phyloP scores from a whole-genome alignment of 345 rosid species.

The Populus deltoides region DNA sequence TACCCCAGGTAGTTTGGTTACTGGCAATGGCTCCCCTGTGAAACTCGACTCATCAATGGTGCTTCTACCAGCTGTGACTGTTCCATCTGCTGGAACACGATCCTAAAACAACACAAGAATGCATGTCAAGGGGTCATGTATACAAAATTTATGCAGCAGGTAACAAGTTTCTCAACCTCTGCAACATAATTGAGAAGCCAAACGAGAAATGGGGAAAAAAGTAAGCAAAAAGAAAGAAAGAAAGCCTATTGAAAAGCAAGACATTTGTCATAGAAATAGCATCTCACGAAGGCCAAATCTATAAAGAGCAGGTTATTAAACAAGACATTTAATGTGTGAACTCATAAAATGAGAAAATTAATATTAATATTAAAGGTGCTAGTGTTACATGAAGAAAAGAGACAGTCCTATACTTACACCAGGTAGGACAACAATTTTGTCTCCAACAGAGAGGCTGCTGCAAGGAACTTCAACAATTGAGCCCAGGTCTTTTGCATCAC shows the following conservation, averaged over 20 bases:
- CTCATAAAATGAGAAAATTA: conserved; percentile 12
- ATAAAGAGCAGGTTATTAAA: not conserved
- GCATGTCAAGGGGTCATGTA: conserved; percentile 7
- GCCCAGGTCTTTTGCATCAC: conserved; percentile 32
- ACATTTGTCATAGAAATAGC: not conserved
- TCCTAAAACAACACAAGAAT: conserved; percentile 50
- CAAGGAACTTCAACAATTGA: conserved; percentile 85
- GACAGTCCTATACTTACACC: conserved; percentile 64
- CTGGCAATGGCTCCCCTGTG: conserved; percentile 97
- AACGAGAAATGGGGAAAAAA: not conserved
- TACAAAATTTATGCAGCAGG: not conserved
- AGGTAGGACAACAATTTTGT: conserved; percentile 77
- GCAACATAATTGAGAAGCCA: not conserved
- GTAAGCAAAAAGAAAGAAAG: too few relatives aligned
- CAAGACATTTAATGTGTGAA: not conserved
- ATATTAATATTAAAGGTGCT: conserved; percentile 5
- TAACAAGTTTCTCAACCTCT: conserved; percentile 1
- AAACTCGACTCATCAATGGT: conserved; percentile 90
- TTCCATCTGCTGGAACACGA: conserved; percentile 90
- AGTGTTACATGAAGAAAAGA: conserved; percentile 14
- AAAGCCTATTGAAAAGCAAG: not conserved
- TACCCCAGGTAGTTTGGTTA: conserved; percentile 89
- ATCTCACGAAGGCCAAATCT: not conserved
- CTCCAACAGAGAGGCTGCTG: conserved; percentile 78
- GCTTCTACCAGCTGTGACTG: conserved; percentile 92